Conservation (phyloP, 352 stramenopile genomes). For the Globisporangium parvum region DNA sequence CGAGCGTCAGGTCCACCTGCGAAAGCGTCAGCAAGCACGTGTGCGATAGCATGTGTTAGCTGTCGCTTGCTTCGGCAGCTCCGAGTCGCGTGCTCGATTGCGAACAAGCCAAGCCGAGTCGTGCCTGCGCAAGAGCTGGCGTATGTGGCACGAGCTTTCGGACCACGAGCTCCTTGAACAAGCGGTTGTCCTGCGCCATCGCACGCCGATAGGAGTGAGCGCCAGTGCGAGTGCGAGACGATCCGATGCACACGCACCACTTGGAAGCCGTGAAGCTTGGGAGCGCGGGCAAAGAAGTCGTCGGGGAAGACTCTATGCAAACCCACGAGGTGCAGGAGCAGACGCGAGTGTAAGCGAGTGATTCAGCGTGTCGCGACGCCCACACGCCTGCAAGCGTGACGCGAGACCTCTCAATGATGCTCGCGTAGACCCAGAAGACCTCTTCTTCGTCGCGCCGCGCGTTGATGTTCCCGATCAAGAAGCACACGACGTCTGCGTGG, state of each 20-base stretch:
- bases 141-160: slow-evolving; percentile 46
- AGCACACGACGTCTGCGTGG: slow-evolving; percentile 67
- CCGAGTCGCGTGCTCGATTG: too few relatives aligned
- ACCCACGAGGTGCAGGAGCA: neutral
- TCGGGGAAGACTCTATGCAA: slow-evolving; percentile 49
- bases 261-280: slow-evolving; percentile 72
- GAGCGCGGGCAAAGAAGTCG: slow-evolving; percentile 61
- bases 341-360: neutral
- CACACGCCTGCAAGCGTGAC: neutral
- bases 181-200: slow-evolving; percentile 46
- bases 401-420: slow-evolving; percentile 48
- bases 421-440: slow-evolving; percentile 70
- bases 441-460: slow-evolving; percentile 38
- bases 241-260: slow-evolving; percentile 26
- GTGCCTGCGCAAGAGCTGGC: slow-evolving; percentile 41
- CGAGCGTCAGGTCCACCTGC: slow-evolving; percentile 46
- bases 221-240: neutral
- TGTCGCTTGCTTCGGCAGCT: neutral
- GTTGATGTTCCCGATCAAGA: slow-evolving; percentile 48
- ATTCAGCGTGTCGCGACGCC: neutral
- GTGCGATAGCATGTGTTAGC: neutral
- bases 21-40: neutral
- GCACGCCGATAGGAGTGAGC: neutral
- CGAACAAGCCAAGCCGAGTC: neutral
- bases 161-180: slow-evolving; percentile 46